Percentiles rank a stretch among this genome's conserved stretches.
Conservation (phyloP, 495 filamentous ascomycete genomes). For the Parachaetomium inaequale region DNA sequence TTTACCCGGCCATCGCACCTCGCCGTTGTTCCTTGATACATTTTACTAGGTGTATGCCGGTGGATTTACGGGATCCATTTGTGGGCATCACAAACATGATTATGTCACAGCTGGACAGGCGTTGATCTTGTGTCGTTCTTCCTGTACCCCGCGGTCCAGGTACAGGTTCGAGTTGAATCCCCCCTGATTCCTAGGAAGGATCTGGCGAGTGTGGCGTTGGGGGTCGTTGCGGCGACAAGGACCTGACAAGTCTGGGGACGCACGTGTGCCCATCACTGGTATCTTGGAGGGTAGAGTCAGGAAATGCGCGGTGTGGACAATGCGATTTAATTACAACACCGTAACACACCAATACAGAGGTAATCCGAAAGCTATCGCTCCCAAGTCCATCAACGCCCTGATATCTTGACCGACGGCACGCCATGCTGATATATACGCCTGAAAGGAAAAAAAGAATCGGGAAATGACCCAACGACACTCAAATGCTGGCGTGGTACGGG, state of each 20-base stretch:
- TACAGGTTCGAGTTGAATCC: not conserved
- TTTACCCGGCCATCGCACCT: not conserved
- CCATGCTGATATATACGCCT: constrained; percentile 9
- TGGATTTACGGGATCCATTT: not conserved
- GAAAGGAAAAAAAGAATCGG: constrained; percentile 1
- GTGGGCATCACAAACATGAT: not conserved
- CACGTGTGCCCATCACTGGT: not conserved
- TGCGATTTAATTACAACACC: constrained; percentile 18
- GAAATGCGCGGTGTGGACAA: not conserved
- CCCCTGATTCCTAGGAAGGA: not conserved
- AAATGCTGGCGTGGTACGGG: not conserved
- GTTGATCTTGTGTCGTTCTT: not conserved
- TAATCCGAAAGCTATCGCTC: constrained; percentile 9
- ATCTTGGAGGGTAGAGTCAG: not conserved
- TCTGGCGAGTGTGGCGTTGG: not conserved
- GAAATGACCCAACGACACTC: not conserved
- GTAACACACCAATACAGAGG: not conserved
- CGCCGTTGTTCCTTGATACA: not conserved
- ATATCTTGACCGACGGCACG: constrained; percentile 13
- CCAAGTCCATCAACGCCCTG: constrained; percentile 15
- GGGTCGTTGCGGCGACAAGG: too few relatives aligned
- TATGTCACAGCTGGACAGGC: not conserved
- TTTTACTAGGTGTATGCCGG: not conserved
- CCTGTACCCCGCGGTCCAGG: not conserved
- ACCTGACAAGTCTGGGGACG: not conserved